Percentiles rank a stretch among this genome's conserved stretches.
These are phyloP conservation scores for Microstegium vimineum DNA, from an alignment of 176 grass and related monocot species.

Conservation along the genomic window DNA sequence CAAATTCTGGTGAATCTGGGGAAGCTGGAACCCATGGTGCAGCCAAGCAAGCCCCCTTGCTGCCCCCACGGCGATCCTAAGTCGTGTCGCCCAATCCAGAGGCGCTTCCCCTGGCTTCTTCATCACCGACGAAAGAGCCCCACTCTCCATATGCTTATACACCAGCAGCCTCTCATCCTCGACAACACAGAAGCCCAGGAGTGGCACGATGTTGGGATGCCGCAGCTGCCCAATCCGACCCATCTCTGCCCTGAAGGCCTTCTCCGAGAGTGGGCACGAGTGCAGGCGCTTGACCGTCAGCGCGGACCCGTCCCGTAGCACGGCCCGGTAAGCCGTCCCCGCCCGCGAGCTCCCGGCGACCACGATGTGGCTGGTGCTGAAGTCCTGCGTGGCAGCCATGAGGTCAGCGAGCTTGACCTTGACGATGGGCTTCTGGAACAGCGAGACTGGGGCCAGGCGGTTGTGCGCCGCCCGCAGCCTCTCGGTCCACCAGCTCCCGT, in stretches of 20 bases:
- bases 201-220: conserved; percentile 89
- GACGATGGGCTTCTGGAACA: conserved; percentile 99
- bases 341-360: conserved; percentile 74
- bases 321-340: conserved; percentile 75
- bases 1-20: conserved; percentile 78
- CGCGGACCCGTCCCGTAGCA: conserved; percentile 77
- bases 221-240: conserved; percentile 70
- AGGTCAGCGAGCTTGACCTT: conserved; percentile 97
- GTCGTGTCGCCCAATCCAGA: conserved; percentile 67
- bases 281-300: conserved; percentile 92
- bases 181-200: conserved; percentile 90
- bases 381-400: conserved; percentile 72
- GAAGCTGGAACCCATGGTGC: conserved; percentile 87
- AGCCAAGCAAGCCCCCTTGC: conserved; percentile 88
- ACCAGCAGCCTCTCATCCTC: conserved; percentile 93
- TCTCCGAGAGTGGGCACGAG: conserved; percentile 86
- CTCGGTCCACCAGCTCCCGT: conserved; percentile 86
- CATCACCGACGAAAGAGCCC: conserved; percentile 58
- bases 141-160: conserved; percentile 90
- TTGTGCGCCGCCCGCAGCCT: conserved; percentile 70
- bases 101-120: conserved; percentile 41
- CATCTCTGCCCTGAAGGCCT: conserved; percentile 79
- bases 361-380: conserved; percentile 76
- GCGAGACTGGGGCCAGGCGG: conserved; percentile 63
- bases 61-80: conserved; percentile 70